phyloP scores from a whole-genome alignment of 2,329 filamentous ascomycete species.

The Pseudogymnoascus sp. region DNA sequence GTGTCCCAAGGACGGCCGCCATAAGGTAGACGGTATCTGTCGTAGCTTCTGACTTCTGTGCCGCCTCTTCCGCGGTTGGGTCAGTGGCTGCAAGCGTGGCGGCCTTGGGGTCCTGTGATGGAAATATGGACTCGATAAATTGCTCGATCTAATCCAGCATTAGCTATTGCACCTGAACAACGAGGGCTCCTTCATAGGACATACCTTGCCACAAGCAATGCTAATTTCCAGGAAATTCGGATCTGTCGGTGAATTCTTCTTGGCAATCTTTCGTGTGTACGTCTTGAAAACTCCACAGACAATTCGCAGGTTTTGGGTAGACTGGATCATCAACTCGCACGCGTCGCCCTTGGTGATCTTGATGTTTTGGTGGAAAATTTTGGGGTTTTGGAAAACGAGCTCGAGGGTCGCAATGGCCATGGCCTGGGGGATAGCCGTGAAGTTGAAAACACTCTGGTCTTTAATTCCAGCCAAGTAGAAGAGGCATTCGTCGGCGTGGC shows the following conservation, averaged over 20 bases:
- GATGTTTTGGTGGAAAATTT: slow-evolving; percentile 73
- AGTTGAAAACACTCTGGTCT: slow-evolving; percentile 95
- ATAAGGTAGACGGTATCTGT: slow-evolving; percentile 55
- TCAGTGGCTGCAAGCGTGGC: slow-evolving; percentile 29
- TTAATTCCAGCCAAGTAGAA: slow-evolving; percentile 87
- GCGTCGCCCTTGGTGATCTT: slow-evolving; percentile 93
- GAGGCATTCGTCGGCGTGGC: slow-evolving; percentile 77
- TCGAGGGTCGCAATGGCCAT: slow-evolving; percentile 94
- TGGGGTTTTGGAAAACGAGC: slow-evolving; percentile 81
- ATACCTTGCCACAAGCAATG: slow-evolving; percentile 72
- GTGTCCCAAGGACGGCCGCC: slow-evolving; percentile 53
- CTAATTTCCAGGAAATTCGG: slow-evolving; percentile 85
- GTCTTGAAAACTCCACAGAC: slow-evolving; percentile 70
- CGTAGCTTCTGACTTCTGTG: slow-evolving; percentile 48
- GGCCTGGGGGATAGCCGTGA: slow-evolving; percentile 83
- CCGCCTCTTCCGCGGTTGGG: slow-evolving; percentile 24
- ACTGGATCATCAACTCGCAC: slow-evolving; percentile 79
- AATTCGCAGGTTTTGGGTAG: slow-evolving; percentile 74
- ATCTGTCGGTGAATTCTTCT: slow-evolving; percentile 85
- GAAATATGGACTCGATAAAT: slow-evolving; percentile 92
- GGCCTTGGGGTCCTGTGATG: slow-evolving; percentile 64
- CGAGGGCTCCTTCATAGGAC: slow-evolving; percentile 16
- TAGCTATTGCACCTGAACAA: background rate
- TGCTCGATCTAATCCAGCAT: slow-evolving; percentile 63
- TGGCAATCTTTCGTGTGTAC: slow-evolving; percentile 70